These are phyloP conservation scores for Yarrowia deformans DNA, from an alignment of 805 yeast genomes.

Conservation along the genomic window DNA sequence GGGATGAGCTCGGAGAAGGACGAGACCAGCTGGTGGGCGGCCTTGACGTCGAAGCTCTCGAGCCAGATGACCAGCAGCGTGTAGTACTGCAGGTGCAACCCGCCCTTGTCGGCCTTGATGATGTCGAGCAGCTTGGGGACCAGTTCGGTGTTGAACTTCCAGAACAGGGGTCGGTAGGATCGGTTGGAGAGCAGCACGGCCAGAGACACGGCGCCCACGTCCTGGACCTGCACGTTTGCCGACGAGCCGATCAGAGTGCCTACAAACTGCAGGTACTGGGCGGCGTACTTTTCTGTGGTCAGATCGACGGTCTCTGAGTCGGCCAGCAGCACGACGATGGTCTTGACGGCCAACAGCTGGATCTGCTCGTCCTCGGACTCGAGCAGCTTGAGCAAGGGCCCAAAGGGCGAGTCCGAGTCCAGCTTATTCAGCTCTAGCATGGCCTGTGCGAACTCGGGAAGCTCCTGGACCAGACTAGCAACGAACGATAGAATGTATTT, in stretches of 20 bases:
- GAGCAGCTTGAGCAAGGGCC: constrained; percentile 56
- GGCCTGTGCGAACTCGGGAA: constrained; percentile 48
- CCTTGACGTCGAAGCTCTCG: constrained; percentile 70
- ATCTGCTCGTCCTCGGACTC: constrained; percentile 64
- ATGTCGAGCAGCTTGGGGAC: constrained; percentile 61
- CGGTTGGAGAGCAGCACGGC: constrained; percentile 64
- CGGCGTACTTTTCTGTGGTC: constrained; percentile 51
- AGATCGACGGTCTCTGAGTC: constrained; percentile 41
- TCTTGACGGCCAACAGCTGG: constrained; percentile 62
- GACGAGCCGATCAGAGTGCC: constrained; percentile 49
- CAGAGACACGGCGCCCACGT: constrained; percentile 68
- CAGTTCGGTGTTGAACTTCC: constrained; percentile 54
- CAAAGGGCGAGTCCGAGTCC: constrained; percentile 60
- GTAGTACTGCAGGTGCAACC: constrained; percentile 84
- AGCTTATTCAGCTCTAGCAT: constrained; percentile 56
- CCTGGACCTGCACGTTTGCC: constrained; percentile 60
- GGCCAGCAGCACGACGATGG: constrained; percentile 58
- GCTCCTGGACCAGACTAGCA: constrained; percentile 58
- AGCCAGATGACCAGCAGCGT: constrained; percentile 83
- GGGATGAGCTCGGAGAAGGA: constrained; percentile 60
- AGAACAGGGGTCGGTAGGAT: constrained; percentile 61
- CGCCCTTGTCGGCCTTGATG: constrained; percentile 55
- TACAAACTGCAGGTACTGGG: constrained; percentile 51
- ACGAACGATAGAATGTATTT: constrained; percentile 68
- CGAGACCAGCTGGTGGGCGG: constrained; percentile 58